Evolutionary conservation across 768 basidiomycete genomes (phyloP), one percentile per base, ranked within the genome.

Genomic region (Podaxis sp.): DNA sequence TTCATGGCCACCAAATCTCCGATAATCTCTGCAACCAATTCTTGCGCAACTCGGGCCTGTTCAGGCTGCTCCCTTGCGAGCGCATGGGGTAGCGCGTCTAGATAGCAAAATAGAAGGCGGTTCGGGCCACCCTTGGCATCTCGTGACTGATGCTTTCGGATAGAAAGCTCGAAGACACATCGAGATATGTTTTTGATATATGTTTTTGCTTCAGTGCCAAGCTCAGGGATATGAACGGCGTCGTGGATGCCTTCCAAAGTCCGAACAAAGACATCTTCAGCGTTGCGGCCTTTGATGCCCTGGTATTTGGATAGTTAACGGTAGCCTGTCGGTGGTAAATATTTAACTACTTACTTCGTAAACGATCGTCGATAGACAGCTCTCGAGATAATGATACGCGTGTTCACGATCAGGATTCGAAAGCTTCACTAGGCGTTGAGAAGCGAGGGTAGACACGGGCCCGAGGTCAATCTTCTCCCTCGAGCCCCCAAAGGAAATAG

Each of bases 71-170:
- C 85, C 19, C 86, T 83, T 9, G 92, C 85, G 36, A 98, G 75
- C 17, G 87, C 89, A 64, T 89, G 81, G 5, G 92, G 89, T 25
- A 96, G 72, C 7, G 89, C 87, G 55, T 96, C 93, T n/a, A 97
- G 80, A 72, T 86, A 90, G 61, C 86, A 87, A 6, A 83, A 79
- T 43, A 92, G 77, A 24, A 91, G 71, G 6, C 80, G 69, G 63
- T 86, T 86, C 1, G 88, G 80, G 38, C 82, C 77, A 4, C 84
- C 79, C 43, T 88, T 80, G 55, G 77, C 69, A 27, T 88, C 85
- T 46, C 84, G 85, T 24, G 80, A 76, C 47, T 84, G 80, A 46
- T 77, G 79, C 55, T 85, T 84, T 37, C 82, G 81, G 22, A 94
- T 80, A 71, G 98, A 97, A 59, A 83, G 72, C 11, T 86, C 81